Base-by-base conservation (phyloP, 176 grass and related monocot genomes). In the Pharus latifolius region DNA sequence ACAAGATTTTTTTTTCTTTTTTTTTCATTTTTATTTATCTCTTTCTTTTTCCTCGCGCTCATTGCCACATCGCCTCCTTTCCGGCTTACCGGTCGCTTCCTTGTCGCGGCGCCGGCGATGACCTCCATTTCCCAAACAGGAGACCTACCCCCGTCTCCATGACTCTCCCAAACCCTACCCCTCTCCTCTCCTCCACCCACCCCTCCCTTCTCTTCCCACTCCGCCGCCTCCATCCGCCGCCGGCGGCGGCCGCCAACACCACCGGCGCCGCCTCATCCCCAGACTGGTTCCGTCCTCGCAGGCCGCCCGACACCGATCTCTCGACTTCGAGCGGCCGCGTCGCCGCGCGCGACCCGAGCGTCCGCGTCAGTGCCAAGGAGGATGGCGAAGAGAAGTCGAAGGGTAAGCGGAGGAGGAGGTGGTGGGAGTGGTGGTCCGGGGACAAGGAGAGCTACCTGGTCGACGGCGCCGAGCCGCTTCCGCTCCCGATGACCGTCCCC, bases 401-500 rank as follows among this genome's bases (percentile, higher is more conserved):
- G 56, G 49, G 62, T 63, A 57, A 55, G 0, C 69, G 51, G 10
- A 45, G 72, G 65, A 71, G 56, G 70, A 81, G 79, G 49, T 89
- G 85, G 90, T 99, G 95, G 95, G 88, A 92, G 43, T 82, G 84
- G 64, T 96, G 87, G 87, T 99, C 95, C 15, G 18, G 87, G 15
- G 87, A 99, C 55, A 83, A 48, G 76, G 95, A 99, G 90, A 99
- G 95, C 78, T 99, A 94, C 80, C 72, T 99, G 10, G 79, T 76
- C 2, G 84, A 99, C 53, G 82, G 86, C 27, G 79, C 75, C 4
- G 90, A 99, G 25, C 80, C 95, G 20, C 81, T 99, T n/a, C 95
- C 95, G 3, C 58, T 99, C 4, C 90, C 95, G 20, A 35, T 99
- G 84, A 99, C 95, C 25, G 41, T 76, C 25, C 95, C 95, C 2